Base-by-base conservation (phyloP, 192 early-diverging fungal species). In the Backusella tuberculispora region DNA sequence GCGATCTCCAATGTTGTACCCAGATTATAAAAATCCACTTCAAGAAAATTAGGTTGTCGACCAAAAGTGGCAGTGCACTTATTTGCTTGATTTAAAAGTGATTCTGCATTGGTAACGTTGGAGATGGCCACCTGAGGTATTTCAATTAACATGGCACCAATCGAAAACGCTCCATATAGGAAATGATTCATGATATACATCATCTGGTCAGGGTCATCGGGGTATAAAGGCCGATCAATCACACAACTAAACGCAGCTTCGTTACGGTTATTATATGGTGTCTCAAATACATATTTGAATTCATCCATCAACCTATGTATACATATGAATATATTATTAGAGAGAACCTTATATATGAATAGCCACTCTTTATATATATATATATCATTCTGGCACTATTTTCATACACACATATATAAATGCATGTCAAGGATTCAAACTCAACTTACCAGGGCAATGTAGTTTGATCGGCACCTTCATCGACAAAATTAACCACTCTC, bases 101-200 rank as follows among this genome's bases (percentile, higher is more conserved):
- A 86, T 24, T 24, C 42, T 15, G 76, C 69, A 63, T 94, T 94
- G 69, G 91, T 90, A 10, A 74, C 45, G 7, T 76, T 79, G 0
- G 88, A 89, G 0, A 71, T 56, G n/a, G 77, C 82, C 21, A 84
- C 76, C 67, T 87, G 87, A 29, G 93, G 90, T 15, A 88, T 56
- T 29, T 89, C 85, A 19, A 88, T 71, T 10, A 45, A 40, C 13
- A 70, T 56, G 15, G 73, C 48, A 9, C 72, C 74, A 12, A 87
- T 10, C 14, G 66, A 72, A 40, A 89, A 41, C 7, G 73, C 78
- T 15, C 83, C 81, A 24, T 87, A 91, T 26, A 92, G 77, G 76
- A 93, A 94, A 76, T 93, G 93, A 81, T 94, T 94, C 83, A 94
- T 78, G 0, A 93, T 85, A 78, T 88, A 87, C 81, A 94, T 85